These are phyloP conservation scores for Dioszegia aurantiaca DNA, from an alignment of 768 basidiomycete species.

Conservation along the genomic window DNA sequence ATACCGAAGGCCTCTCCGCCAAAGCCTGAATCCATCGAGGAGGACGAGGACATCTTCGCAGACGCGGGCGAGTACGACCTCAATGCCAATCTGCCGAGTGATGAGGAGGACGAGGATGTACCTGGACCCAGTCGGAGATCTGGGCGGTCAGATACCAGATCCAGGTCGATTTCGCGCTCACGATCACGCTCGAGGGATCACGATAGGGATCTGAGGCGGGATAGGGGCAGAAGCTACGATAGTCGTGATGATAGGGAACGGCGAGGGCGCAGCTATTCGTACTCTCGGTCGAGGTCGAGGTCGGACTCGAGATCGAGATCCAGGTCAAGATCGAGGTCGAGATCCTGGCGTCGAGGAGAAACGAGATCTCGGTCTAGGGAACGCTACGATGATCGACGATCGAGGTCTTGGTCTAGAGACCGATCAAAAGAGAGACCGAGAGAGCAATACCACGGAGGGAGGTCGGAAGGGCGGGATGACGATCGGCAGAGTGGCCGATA, in stretches of 20 bases:
- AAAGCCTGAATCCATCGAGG: conserved; percentile 35
- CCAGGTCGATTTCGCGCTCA: conserved; percentile 21
- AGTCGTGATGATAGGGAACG: conserved; percentile 1
- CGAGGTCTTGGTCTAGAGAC: no score
- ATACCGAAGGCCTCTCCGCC: not conserved
- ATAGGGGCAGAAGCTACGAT: conserved; percentile 4
- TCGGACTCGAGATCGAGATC: conserved; percentile 14
- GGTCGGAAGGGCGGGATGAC: not conserved
- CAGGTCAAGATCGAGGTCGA: conserved; percentile 1
- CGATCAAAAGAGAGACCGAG: no score
- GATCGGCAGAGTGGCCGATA: not conserved
- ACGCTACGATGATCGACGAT: not conserved
- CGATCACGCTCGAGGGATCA: not conserved
- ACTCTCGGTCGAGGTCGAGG: no score
- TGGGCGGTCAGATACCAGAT: conserved; percentile 10
- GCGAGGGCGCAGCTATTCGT: not conserved
- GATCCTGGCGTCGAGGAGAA: conserved; percentile 10
- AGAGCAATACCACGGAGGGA: no score
- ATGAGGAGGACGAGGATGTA: conserved; percentile 56
- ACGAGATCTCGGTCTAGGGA: conserved; percentile 17
- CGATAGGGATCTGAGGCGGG: not conserved
- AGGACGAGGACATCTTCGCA: conserved; percentile 78
- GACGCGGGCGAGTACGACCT: conserved; percentile 80
- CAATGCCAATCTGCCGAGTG: conserved; percentile 60
- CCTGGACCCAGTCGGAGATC: not conserved